These are phyloP conservation scores for Hirsutella thompsonii DNA, from an alignment of 2,329 filamentous ascomycete species.

Conservation along the genomic window DNA sequence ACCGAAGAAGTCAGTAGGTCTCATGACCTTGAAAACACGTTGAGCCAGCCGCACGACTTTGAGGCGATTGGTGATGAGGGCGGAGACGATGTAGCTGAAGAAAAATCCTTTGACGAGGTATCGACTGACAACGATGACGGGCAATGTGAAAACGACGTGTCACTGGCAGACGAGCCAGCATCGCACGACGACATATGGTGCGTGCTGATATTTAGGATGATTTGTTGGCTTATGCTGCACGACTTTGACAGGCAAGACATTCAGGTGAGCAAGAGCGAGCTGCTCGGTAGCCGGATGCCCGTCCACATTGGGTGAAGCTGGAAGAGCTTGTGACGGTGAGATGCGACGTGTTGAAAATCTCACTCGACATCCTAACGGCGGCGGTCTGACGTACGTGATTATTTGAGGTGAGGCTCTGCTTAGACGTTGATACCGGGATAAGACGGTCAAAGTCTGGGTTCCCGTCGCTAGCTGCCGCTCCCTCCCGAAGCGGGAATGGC, in stretches of 20 bases:
- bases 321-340: too few species aligned
- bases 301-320: conserved; percentile 32
- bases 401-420: too few species aligned
- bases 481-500: too few species aligned
- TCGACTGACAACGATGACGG: neutral
- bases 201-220: conserved; percentile 41
- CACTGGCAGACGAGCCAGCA: conserved; percentile 12
- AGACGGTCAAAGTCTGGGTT: too few species aligned
- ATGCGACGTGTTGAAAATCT: too few species aligned
- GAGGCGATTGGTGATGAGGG: neutral
- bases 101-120: neutral
- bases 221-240: conserved; percentile 44
- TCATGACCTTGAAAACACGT: too few species aligned
- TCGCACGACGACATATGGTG: conserved; percentile 37
- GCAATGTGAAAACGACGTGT: conserved; percentile 1
- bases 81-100: conserved; percentile 2
- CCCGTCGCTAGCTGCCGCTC: too few species aligned
- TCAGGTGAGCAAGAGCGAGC: conserved; percentile 38
- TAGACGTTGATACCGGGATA: too few species aligned
- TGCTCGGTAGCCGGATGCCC: conserved; percentile 40
- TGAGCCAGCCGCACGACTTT: neutral
- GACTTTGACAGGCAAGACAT: conserved; percentile 42
- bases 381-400: too few species aligned
- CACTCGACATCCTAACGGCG: too few species aligned
- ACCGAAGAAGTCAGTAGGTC: neutral